phyloP scores from a whole-genome alignment of 164 flowering plant genomes.

The Nymphaea thermarum region DNA sequence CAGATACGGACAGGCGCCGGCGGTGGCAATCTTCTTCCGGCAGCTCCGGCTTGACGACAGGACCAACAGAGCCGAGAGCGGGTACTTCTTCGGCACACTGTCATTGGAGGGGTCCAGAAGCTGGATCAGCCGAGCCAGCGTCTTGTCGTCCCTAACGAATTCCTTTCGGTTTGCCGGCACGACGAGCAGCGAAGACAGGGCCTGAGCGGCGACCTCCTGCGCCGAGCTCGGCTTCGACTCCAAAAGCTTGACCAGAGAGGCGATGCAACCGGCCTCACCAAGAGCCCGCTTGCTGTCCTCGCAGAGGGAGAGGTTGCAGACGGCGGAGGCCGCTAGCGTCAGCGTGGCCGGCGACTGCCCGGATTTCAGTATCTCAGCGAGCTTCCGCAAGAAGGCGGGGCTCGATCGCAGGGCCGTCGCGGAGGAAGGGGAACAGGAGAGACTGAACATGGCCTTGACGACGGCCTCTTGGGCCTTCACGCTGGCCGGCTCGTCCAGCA shows the following conservation, averaged over 20 bases:
- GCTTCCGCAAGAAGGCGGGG: conserved; percentile 26
- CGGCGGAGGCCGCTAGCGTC: conserved; percentile 34
- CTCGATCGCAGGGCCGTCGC: conserved; percentile 31
- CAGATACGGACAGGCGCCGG: conserved; percentile 47
- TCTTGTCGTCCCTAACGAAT: conserved; percentile 62
- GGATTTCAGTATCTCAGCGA: conserved; percentile 40
- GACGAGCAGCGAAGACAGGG: conserved; percentile 36
- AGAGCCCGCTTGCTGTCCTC: conserved; percentile 46
- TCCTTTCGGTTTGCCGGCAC: conserved; percentile 59
- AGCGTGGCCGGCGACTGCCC: conserved; percentile 29
- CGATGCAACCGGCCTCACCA: conserved; percentile 31
- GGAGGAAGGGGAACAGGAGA: conserved; percentile 25
- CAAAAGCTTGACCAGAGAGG: conserved; percentile 49
- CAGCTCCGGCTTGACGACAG: conserved; percentile 28
- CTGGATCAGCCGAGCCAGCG: conserved; percentile 40
- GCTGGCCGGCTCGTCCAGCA: conserved; percentile 33
- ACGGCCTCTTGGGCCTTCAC: conserved; percentile 38
- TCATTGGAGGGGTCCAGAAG: conserved; percentile 61
- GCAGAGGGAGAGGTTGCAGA: conserved; percentile 33
- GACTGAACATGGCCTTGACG: conserved; percentile 34
- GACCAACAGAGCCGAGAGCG: conserved; percentile 41
- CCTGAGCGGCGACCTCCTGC: conserved; percentile 42
- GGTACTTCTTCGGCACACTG: conserved; percentile 33
- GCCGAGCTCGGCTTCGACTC: conserved; percentile 58
- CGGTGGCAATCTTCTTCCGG: conserved; percentile 44